Conservation (phyloP, 345 rosid species). For the Erucastrum elatum region DNA sequence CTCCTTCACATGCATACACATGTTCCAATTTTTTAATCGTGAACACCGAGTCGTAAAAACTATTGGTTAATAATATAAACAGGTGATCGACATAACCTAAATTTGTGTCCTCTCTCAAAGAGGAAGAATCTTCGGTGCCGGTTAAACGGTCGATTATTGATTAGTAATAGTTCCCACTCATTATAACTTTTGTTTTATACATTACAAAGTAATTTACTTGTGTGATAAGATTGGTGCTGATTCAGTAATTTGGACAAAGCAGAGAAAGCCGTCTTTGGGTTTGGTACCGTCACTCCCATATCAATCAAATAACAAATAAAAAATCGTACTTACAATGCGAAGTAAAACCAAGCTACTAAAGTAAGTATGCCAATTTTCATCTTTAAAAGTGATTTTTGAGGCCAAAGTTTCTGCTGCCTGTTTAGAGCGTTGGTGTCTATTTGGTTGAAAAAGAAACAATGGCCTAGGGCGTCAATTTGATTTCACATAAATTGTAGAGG, state of each 20-base stretch:
- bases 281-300: background rate
- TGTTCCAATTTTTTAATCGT: conserved; percentile 39
- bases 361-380: background rate
- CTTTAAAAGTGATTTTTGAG: background rate
- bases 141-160: background rate
- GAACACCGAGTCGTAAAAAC: conserved; percentile 23
- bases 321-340: too few species aligned
- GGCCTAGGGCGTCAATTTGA: background rate
- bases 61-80: background rate
- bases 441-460: background rate
- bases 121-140: conserved; percentile 10
- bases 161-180: background rate
- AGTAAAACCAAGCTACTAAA: background rate
- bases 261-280: background rate
- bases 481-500: background rate
- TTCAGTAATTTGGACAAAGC: background rate
- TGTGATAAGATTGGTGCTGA: conserved; percentile 2
- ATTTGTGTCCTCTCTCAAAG: background rate
- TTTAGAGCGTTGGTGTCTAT: background rate
- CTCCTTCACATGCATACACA: conserved; percentile 38
- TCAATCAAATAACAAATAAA: too few species aligned
- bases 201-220: background rate
- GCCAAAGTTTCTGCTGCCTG: background rate
- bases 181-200: background rate
- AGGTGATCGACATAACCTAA: background rate